phyloP scores from a whole-genome alignment of 2,329 filamentous ascomycete genomes.

The Periconia macrospinosa region DNA sequence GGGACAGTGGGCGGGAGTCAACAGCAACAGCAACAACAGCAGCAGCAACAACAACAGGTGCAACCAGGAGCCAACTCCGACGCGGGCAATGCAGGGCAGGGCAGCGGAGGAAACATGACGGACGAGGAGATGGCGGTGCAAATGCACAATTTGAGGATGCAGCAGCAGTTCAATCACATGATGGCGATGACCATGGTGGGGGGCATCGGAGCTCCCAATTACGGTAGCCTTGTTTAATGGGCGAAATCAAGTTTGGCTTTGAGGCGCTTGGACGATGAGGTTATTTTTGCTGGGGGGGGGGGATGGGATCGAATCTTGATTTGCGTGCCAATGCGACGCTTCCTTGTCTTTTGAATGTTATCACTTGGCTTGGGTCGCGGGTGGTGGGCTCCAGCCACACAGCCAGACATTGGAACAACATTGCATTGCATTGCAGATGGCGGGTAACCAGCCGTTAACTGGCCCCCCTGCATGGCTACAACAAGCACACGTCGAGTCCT shows the following conservation, averaged over 20 bases:
- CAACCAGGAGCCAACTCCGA: background rate
- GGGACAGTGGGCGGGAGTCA: background rate
- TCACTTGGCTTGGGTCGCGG: too few relatives aligned
- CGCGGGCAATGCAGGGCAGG: background rate
- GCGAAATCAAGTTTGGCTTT: background rate
- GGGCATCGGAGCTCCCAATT: conserved; percentile 10
- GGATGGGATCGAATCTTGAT: conserved; percentile 1
- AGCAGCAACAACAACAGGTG: background rate
- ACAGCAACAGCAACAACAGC: background rate
- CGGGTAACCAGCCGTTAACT: too few relatives aligned
- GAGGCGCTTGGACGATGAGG: background rate
- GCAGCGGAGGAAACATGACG: conserved; percentile 5
- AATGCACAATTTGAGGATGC: conserved; percentile 22
- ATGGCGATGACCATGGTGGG: conserved; percentile 16
- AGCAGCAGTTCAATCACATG: conserved; percentile 17
- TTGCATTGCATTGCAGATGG: too few relatives aligned
- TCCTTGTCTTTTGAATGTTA: background rate
- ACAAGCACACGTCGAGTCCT: too few relatives aligned
- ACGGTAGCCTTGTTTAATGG: conserved; percentile 8
- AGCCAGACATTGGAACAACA: too few relatives aligned
- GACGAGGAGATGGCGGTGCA: conserved; percentile 16
- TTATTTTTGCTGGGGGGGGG: background rate
- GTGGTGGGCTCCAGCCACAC: background rate
- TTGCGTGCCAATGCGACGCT: background rate
- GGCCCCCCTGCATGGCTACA: too few relatives aligned